phyloP scores from a whole-genome alignment of 2,329 filamentous ascomycete genomes.

The Decorospora gaudefroyi region DNA sequence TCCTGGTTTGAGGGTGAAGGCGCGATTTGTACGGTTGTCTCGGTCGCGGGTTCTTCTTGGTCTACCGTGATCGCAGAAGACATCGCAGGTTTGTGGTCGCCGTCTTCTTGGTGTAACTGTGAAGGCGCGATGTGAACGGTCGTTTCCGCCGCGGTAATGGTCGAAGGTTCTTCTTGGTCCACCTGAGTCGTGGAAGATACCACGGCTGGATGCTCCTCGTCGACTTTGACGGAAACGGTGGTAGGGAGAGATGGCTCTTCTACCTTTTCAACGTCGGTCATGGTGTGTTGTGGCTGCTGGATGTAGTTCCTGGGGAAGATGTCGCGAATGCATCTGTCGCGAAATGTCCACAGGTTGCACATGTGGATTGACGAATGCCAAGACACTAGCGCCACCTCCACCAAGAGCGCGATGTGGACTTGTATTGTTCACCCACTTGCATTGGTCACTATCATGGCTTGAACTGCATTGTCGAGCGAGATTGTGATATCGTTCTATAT shows the following conservation, averaged over 20 bases:
- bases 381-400: slow-evolving; percentile 25
- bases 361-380: slow-evolving; percentile 24
- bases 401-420: no score
- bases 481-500: no score
- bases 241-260: slow-evolving; percentile 7
- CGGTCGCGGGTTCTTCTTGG: slow-evolving; percentile 8
- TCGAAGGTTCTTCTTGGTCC: no score
- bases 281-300: slow-evolving; percentile 18
- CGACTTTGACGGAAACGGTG: not conserved
- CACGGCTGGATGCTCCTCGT: no score
- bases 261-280: slow-evolving; percentile 26
- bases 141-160: not conserved
- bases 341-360: no score
- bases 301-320: not conserved
- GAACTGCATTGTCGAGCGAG: no score
- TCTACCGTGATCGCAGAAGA: not conserved
- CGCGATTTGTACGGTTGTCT: slow-evolving; percentile 9
- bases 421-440: no score
- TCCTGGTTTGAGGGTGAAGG: slow-evolving; percentile 3
- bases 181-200: no score
- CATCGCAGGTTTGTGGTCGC: not conserved
- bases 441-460: no score
- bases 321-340: no score
- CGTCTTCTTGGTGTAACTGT: no score
- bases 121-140: no score